Conservation (phyloP, 768 basidiomycete genomes). For the Boletellus ananas region DNA sequence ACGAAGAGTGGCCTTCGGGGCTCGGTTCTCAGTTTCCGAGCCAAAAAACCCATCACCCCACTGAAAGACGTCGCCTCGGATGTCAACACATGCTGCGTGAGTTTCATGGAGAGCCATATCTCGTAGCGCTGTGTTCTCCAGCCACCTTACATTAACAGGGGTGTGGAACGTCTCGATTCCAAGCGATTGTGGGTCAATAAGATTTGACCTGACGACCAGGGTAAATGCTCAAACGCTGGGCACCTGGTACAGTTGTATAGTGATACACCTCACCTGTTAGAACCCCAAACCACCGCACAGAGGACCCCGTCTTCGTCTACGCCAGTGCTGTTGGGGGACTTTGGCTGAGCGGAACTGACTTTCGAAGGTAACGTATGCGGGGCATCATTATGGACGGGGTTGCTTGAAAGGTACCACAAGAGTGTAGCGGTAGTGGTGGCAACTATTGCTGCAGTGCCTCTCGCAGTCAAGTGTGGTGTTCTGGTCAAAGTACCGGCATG, state of each 20-base stretch:
- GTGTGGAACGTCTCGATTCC: slow-evolving; percentile 41
- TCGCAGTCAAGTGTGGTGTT: background rate
- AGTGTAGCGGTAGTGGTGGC: slow-evolving; percentile 26
- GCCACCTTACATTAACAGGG: slow-evolving; percentile 52
- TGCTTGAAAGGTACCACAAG: slow-evolving; percentile 38
- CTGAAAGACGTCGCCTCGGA: slow-evolving; percentile 76
- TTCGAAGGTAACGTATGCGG: slow-evolving; percentile 4
- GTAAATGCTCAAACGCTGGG: background rate
- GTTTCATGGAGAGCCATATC: slow-evolving; percentile 64
- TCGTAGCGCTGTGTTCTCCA: slow-evolving; percentile 66
- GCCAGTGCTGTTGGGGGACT: slow-evolving; percentile 20
- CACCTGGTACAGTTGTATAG: background rate
- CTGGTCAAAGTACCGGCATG: background rate
- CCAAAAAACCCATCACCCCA: slow-evolving; percentile 71
- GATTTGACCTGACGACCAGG: slow-evolving; percentile 38
- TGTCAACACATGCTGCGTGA: slow-evolving; percentile 75
- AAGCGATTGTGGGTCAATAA: slow-evolving; percentile 40
- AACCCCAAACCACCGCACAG: slow-evolving; percentile 65
- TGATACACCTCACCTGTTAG: slow-evolving; percentile 52
- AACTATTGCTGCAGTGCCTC: slow-evolving; percentile 16
- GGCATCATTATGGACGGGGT: slow-evolving; percentile 37
- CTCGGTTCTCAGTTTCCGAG: slow-evolving; percentile 22
- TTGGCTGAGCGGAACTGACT: background rate
- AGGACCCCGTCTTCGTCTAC: slow-evolving; percentile 32
- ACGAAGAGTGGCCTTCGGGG: slow-evolving; percentile 52